Evolutionary conservation across 495 filamentous ascomycete genomes (phyloP), one percentile per base, ranked within the genome.

Genomic region (Acidomyces sp.): DNA sequence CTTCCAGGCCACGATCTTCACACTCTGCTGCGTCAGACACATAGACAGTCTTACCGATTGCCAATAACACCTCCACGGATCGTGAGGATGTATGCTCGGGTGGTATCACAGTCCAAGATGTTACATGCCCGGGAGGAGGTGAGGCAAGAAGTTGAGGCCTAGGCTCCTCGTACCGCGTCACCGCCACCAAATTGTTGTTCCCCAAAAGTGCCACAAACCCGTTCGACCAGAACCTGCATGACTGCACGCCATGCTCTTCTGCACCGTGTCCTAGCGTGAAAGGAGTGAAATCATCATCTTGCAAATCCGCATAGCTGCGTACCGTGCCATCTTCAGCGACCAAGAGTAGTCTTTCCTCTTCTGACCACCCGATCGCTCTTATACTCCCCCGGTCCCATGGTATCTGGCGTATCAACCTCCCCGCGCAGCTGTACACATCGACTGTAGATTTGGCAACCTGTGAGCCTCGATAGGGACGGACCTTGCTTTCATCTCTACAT

Each of bases 301-400:
- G 80, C 23, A 97, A 62, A 53, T 93, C 83, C 53, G 80, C 83
- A 55, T 96, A 97, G 55, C 82, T 88, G 41, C 86, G 69, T 20
- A 96, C 88, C 6, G 77, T 86, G 37, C 90, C 90, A 53, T 96
- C 90, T 41, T 81, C 74, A 3, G 85, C 82, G 35, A 95, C 75
- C 3, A 93, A 79, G 6, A 97, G 64, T 12, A 97, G 70, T 58
- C 85, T 83, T 68, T 97, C 90, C 48, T 95, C 85, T 54, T 93
- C 90, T 24, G 87, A 95, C 90, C 90, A 97, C 15, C 90, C 90
- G 13, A 96, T 68, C 7, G 85, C 86, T 56, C 78, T 78, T 51
- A 97, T 84, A 2, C 78, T 69, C 22, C 85, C 85, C 66, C 87
- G 82, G 47, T 97, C 90, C 85, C 87, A 96, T 67, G 83, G 72